Base-by-base conservation (phyloP, 352 stramenopile species). In the Phytophthora lateralis region DNA sequence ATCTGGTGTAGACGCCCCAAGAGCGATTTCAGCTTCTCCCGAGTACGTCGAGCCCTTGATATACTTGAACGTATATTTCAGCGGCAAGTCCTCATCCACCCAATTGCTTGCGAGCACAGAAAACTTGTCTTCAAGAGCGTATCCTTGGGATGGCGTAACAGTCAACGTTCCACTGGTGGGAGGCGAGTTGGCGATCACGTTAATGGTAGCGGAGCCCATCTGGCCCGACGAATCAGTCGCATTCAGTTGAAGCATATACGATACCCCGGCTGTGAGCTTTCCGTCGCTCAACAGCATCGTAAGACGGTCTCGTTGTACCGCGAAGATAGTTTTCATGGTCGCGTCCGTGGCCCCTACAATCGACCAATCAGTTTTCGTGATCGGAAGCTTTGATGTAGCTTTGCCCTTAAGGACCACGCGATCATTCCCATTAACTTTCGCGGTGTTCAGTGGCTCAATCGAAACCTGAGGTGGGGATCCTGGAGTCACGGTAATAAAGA, bases 1-100 rank as follows among this genome's bases (percentile, higher is more conserved):
- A 29, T 89, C 78, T 0, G 86, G 63, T 1, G 76, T 83, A 2
- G 77, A 75, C 0, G 81, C 78, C 17, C 78, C 73, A 38, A 91
- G 57, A 3, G 82, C 78, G 34, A 89, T 52, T 32, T 91, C 79
- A 1, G 49, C 63, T 10, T 73, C 78, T 26, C 72, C 71, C 0
- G 72, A 84, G 42, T 73, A 85, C 0, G 78, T 66, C 0, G 69
- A 55, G 2, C 78, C 82, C 20, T 82, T 80, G 38, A 91, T 91
- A 54, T 91, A 91, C 54, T 76, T 82, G 63, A 85, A 91, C n/a
- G 76, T 82, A 63, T 88, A 91, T 38, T 75, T 76, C 1, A 91
- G 60, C 10, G 82, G 82, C 46, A 76, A 46, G 42, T 89, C 80
- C 34, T 88, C 82, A 34, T 89, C 82, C 0, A 90, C 82, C 82